Evolutionary conservation across 345 rosid genomes (phyloP).

Genomic region (Hirschfeldia incana): DNA sequence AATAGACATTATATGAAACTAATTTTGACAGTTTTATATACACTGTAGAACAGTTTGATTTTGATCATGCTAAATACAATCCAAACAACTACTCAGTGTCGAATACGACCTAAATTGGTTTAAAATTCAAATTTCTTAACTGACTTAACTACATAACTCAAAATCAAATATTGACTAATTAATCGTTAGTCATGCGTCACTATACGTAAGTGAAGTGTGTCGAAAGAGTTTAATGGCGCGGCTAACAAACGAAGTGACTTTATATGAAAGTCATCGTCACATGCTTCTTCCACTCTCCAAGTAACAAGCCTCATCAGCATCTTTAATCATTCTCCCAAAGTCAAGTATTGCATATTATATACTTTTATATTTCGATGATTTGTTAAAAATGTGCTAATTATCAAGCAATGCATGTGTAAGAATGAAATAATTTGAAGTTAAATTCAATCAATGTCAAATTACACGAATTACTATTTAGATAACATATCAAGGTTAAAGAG

Average conservation of each 20-base stretch:
- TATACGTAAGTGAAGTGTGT: conserved; percentile 32
- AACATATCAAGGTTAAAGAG: neutral
- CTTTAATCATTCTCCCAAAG: conserved; percentile 41
- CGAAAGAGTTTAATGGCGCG: conserved; percentile 33
- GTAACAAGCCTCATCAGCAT: conserved; percentile 33
- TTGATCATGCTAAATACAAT: no score
- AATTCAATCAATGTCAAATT: conserved; percentile 32
- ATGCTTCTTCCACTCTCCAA: conserved; percentile 41
- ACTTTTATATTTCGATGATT: neutral
- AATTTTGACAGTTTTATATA: no score
- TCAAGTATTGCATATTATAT: conserved; percentile 26
- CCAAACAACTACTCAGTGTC: no score
- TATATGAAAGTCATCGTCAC: conserved; percentile 43
- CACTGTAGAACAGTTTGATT: no score
- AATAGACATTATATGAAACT: no score
- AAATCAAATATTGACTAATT: no score
- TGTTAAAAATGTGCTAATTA: neutral
- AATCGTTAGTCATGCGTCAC: no score
- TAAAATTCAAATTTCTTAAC: no score
- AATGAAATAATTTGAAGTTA: conserved; percentile 31
- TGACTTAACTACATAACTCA: no score
- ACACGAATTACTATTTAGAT: conserved; percentile 21
- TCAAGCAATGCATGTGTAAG: neutral
- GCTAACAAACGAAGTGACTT: conserved; percentile 43
- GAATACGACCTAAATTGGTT: no score